Percentiles rank a stretch among this genome's conserved stretches.
Conservation (phyloP, 352 stramenopile species). For the Phytophthora pinifolia region DNA sequence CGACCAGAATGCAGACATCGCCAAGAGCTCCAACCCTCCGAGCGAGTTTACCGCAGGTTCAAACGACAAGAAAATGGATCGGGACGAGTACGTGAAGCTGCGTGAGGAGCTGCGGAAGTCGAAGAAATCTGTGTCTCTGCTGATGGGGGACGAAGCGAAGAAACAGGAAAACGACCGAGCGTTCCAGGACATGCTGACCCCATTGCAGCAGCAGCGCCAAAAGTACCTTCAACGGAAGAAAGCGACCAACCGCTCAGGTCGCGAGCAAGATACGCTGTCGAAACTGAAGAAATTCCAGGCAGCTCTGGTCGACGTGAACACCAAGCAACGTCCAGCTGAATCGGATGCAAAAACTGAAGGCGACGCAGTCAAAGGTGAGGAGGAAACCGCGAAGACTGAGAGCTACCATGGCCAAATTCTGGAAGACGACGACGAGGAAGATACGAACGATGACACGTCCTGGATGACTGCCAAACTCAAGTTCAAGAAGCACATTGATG, state of each 20-base stretch:
- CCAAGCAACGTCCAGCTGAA: constrained; percentile 5
- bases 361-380: constrained; percentile 7
- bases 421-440: constrained; percentile 43
- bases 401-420: constrained; percentile 74
- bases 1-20: constrained; percentile 29
- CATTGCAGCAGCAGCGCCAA: constrained; percentile 70
- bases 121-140: constrained; percentile 57
- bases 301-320: constrained; percentile 48
- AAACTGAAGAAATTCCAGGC: constrained; percentile 69
- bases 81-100: constrained; percentile 68
- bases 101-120: constrained; percentile 65
- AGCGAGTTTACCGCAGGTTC: constrained; percentile 8
- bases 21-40: constrained; percentile 1
- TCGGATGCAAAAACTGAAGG: constrained; percentile 4
- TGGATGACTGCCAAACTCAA: constrained; percentile 90
- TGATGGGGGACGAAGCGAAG: constrained; percentile 61
- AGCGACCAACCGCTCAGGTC: constrained; percentile 40
- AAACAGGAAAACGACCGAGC: constrained; percentile 55
- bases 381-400: constrained; percentile 15
- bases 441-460: constrained; percentile 49
- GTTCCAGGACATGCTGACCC: constrained; percentile 73
- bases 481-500: constrained; percentile 90
- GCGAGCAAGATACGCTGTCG: constrained; percentile 71
- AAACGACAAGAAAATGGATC: constrained; percentile 28
- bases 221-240: constrained; percentile 77